Evolutionary conservation across 2,329 filamentous ascomycete genomes (phyloP).

Genomic region (Akanthomyces lecanii): DNA sequence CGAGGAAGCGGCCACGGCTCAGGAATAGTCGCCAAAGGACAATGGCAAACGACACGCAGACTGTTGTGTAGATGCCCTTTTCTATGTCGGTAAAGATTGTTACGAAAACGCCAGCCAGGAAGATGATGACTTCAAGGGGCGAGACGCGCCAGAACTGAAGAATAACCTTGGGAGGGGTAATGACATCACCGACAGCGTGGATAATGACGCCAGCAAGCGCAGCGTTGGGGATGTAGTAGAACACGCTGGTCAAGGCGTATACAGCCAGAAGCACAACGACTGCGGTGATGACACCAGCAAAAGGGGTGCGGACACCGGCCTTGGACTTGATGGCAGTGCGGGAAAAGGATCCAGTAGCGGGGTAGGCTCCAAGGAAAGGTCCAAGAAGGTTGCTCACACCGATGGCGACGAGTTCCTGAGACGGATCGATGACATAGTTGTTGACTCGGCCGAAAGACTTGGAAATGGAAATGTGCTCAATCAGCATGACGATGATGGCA

Average conservation of each 20-base stretch:
- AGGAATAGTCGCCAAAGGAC: constrained; percentile 81
- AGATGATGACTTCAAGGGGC: constrained; percentile 84
- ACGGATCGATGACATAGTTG: constrained; percentile 93
- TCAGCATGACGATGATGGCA: constrained; percentile 87
- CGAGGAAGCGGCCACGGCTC: constrained; percentile 78
- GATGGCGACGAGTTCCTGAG: constrained; percentile 92
- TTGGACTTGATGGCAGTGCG: constrained; percentile 97
- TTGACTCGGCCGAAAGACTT: constrained; percentile 96
- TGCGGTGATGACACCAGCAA: constrained; percentile 85
- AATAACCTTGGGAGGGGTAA: constrained; percentile 84
- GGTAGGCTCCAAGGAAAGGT: constrained; percentile 87
- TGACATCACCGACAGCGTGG: constrained; percentile 87
- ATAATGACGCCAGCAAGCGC: constrained; percentile 86
- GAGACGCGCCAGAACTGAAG: constrained; percentile 96
- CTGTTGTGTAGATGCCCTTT: constrained; percentile 85
- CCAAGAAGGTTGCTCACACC: constrained; percentile 86
- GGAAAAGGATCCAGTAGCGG: constrained; percentile 92
- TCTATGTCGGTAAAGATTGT: constrained; percentile 88
- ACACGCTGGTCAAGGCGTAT: constrained; percentile 81
- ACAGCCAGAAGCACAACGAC: constrained; percentile 82
- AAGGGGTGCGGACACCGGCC: constrained; percentile 86
- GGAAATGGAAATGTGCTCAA: constrained; percentile 95
- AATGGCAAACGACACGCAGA: constrained; percentile 70
- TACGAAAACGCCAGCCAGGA: constrained; percentile 87
- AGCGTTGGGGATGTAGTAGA: constrained; percentile 87